Conservation (phyloP, 2,329 filamentous ascomycete genomes). For the Hirsutella thompsonii region DNA sequence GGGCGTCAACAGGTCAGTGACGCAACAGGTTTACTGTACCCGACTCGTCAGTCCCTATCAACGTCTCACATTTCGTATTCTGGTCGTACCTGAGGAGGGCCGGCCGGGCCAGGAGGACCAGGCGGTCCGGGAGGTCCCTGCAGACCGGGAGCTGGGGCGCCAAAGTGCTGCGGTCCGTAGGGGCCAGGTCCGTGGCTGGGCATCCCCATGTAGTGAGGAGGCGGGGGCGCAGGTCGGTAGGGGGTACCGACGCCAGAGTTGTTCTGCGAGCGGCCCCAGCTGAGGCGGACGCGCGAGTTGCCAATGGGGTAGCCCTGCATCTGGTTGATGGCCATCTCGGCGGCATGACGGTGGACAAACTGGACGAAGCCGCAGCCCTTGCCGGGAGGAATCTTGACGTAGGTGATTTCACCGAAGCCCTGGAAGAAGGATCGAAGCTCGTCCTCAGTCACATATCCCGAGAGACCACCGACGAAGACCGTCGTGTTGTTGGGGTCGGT, state of each 20-base stretch:
- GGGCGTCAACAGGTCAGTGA: background rate
- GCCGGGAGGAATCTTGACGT: constrained; percentile 98
- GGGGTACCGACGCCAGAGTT: constrained; percentile 97
- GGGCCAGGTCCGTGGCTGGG: constrained; percentile 28
- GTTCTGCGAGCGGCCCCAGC: constrained; percentile 97
- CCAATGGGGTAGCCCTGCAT: constrained; percentile 99
- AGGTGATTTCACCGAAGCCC: constrained; percentile 97
- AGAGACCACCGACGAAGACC: constrained; percentile 93
- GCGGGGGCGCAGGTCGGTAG: constrained; percentile 78
- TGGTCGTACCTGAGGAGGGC: constrained; percentile 24
- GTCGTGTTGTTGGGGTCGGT: constrained; percentile 99
- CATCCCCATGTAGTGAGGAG: constrained; percentile 41
- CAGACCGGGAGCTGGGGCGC: constrained; percentile 22
- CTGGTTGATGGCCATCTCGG: constrained; percentile 99
- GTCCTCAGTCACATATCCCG: constrained; percentile 96
- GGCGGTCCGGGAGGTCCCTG: constrained; percentile 23
- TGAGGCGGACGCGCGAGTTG: constrained; percentile 93
- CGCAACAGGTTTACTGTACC: constrained; percentile 6
- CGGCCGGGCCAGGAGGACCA: constrained; percentile 21
- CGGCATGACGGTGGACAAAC: constrained; percentile 96
- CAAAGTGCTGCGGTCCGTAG: constrained; percentile 24
- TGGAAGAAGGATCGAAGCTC: constrained; percentile 99
- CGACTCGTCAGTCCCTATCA: background rate
- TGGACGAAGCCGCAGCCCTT: constrained; percentile 99
- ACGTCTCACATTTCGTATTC: background rate